Percentiles rank a stretch among this genome's conserved stretches.
Evolutionary conservation across 1,284 basidiomycete species (phyloP).

Genomic region (Phlebopus sp.): DNA sequence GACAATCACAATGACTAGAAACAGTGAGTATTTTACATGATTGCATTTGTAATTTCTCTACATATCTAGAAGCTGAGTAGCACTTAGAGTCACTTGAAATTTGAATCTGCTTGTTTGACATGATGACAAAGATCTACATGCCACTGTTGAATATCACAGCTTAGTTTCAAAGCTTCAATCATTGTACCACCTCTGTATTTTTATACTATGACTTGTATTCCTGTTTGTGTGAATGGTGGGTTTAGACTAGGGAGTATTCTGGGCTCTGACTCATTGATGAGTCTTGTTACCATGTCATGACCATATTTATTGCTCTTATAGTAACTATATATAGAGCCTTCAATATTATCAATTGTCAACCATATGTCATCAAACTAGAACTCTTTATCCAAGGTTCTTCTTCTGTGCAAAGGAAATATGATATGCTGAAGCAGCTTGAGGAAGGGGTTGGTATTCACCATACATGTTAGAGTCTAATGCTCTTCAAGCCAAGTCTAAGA

Average conservation of each 20-base stretch:
- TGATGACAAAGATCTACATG: too few species aligned
- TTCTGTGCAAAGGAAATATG: neutral
- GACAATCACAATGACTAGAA: constrained; percentile 1
- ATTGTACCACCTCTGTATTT: neutral
- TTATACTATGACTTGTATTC: neutral
- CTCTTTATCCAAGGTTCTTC: neutral
- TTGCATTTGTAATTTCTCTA: neutral
- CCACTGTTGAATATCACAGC: neutral
- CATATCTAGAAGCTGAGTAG: too few species aligned
- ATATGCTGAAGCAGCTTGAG: neutral
- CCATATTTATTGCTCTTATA: neutral
- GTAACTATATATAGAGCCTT: neutral
- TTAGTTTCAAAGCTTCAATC: neutral
- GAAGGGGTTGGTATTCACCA: neutral
- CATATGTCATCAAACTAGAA: neutral
- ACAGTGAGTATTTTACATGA: neutral
- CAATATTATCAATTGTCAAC: neutral
- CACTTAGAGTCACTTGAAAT: too few species aligned
- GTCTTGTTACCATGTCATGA: neutral
- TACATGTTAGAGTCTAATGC: too few species aligned
- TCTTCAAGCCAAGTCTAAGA: too few species aligned
- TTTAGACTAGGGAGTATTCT: neutral
- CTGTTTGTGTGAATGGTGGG: neutral
- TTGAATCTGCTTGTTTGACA: too few species aligned
- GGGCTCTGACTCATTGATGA: neutral